A percentile compares a stretch with the other conserved stretches of the same genome.
These are phyloP conservation scores for Alternaria sp. DNA, from an alignment of 2,329 filamentous ascomycete species.

Conservation along the genomic window DNA sequence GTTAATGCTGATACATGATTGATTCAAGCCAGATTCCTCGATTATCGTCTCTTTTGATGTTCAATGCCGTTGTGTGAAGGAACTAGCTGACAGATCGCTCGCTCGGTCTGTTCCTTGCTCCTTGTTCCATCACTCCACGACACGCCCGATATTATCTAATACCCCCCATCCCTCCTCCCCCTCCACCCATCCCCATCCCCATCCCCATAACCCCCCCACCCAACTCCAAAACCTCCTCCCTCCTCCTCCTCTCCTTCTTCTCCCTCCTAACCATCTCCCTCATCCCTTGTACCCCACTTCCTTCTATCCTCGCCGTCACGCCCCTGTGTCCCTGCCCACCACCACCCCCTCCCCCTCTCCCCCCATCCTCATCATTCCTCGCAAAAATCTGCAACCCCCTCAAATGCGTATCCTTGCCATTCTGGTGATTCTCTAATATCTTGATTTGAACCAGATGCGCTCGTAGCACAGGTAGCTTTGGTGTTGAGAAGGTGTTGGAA, in stretches of 20 bases:
- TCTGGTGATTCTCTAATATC: slow-evolving; percentile 96
- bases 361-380: slow-evolving; percentile 42
- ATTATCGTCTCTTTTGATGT: too few relatives aligned
- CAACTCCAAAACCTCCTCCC: slow-evolving; percentile 21
- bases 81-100: too few relatives aligned
- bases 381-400: slow-evolving; percentile 88
- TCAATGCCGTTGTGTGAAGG: too few relatives aligned
- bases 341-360: slow-evolving; percentile 12
- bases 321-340: slow-evolving; percentile 5
- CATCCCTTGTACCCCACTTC: slow-evolving; percentile 6
- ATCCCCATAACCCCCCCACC: slow-evolving; percentile 7
- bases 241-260: slow-evolving; percentile 15
- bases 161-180: neutral
- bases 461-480: slow-evolving; percentile 76
- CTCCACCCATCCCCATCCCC: neutral
- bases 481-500: slow-evolving; percentile 46
- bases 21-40: too few relatives aligned
- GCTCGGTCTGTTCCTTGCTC: too few relatives aligned
- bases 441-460: slow-evolving; percentile 90
- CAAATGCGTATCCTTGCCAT: slow-evolving; percentile 98
- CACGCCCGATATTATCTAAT: neutral
- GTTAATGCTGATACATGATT: too few relatives aligned
- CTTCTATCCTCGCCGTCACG: slow-evolving; percentile 18
- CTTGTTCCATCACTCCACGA: too few relatives aligned
- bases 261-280: slow-evolving; percentile 1